These are phyloP conservation scores for Podila clonocystis DNA, from an alignment of 192 early-diverging fungal species.

Conservation along the genomic window DNA sequence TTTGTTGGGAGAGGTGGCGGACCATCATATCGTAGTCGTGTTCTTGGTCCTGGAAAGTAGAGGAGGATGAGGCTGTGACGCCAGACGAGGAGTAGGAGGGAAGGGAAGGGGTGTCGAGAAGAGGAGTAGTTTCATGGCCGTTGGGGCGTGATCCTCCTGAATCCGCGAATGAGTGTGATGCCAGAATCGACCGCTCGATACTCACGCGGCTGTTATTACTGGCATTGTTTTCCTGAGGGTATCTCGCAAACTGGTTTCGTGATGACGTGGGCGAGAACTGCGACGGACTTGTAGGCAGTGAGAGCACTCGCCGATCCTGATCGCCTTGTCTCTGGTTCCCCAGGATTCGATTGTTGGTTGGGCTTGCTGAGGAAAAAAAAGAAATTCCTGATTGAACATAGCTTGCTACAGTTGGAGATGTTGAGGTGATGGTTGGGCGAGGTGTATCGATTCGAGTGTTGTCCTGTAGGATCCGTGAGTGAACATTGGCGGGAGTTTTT, in stretches of 20 bases:
- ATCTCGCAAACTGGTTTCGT: neutral
- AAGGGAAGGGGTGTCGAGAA: neutral
- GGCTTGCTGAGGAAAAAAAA: neutral
- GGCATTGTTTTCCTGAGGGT: neutral
- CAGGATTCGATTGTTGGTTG: conserved; percentile 11
- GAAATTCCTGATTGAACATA: neutral
- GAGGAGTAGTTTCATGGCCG: neutral
- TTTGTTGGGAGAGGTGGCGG: conserved; percentile 45
- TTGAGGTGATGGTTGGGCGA: conserved; percentile 21
- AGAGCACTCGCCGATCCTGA: conserved; percentile 27
- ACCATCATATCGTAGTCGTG: conserved; percentile 50
- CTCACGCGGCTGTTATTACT: no score
- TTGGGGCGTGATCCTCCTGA: neutral
- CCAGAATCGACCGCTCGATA: no score
- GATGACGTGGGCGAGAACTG: conserved; percentile 15
- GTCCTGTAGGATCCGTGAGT: conserved; percentile 34
- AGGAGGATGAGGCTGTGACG: conserved; percentile 1
- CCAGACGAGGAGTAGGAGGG: neutral
- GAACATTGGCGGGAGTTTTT: conserved; percentile 19
- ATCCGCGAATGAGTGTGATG: no score
- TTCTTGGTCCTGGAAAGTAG: conserved; percentile 24
- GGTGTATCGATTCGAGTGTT: conserved; percentile 46
- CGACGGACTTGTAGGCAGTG: conserved; percentile 20
- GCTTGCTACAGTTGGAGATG: neutral
- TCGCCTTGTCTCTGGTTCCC: conserved; percentile 17